Evolutionary conservation across 148 eudicot genomes (phyloP).

Genomic region (Rhododendron ovatum): DNA sequence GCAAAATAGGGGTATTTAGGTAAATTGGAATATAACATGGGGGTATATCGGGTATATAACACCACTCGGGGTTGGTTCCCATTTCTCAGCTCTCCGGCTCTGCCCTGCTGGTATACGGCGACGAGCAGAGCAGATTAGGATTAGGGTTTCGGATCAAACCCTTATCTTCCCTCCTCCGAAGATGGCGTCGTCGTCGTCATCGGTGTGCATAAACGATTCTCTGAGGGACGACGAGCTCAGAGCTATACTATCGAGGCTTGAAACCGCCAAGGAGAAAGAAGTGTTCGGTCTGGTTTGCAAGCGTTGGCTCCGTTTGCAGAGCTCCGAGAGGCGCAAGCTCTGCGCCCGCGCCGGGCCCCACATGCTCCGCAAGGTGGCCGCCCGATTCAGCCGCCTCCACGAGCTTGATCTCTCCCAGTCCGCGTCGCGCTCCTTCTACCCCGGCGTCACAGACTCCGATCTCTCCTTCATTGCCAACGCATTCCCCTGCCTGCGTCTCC

Average conservation of each 20-base stretch:
- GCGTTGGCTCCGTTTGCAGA: slow-evolving; percentile 78
- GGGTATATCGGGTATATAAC: no score
- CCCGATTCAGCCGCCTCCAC: slow-evolving; percentile 48
- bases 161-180: not conserved
- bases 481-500: slow-evolving; percentile 51
- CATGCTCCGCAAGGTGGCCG: slow-evolving; percentile 76
- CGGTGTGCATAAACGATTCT: slow-evolving; percentile 46
- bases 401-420: slow-evolving; percentile 83
- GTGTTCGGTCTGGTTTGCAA: slow-evolving; percentile 83
- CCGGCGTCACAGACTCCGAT: slow-evolving; percentile 85
- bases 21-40: no score
- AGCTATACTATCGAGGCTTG: slow-evolving; percentile 45
- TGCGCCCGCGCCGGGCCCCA: slow-evolving; percentile 87
- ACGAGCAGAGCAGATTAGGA: not conserved
- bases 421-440: slow-evolving; percentile 61
- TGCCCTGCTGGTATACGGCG: not conserved
- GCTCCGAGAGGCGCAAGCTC: slow-evolving; percentile 66
- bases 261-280: slow-evolving; percentile 63
- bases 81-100: not conserved
- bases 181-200: not conserved
- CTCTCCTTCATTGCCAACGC: slow-evolving; percentile 60
- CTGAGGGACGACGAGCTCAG: slow-evolving; percentile 77
- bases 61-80: no score
- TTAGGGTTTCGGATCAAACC: not conserved
- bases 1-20: no score